Percentiles rank a stretch among this genome's conserved stretches.
Evolutionary conservation across 116 monocot species (phyloP).

Genomic region (Zostera marina): DNA sequence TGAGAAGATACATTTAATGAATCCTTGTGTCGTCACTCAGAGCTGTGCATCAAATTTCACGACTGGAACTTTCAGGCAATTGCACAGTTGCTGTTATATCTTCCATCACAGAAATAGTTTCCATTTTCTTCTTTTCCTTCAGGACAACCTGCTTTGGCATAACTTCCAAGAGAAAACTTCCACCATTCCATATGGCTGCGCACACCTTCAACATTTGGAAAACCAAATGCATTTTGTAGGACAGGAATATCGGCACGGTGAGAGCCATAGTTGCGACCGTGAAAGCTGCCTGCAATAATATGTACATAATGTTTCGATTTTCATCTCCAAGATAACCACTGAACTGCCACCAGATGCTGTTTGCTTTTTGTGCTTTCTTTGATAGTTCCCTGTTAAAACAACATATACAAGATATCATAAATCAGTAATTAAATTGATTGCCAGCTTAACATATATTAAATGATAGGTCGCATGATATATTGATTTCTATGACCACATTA

Average conservation of each 20-base stretch:
- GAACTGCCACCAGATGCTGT: slow-evolving; percentile 83
- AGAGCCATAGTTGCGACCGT: slow-evolving; percentile 84
- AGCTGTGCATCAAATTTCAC: background rate
- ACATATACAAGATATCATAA: background rate
- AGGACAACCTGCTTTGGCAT: slow-evolving; percentile 75
- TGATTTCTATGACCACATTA: too few species aligned
- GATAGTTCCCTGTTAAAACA: slow-evolving; percentile 62
- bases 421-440: too few species aligned
- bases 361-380: slow-evolving; percentile 93
- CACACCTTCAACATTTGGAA: slow-evolving; percentile 82
- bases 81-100: background rate
- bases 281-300: slow-evolving; percentile 69
- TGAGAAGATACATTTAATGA: too few species aligned
- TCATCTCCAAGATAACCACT: slow-evolving; percentile 79
- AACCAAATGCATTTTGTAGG: slow-evolving; percentile 52
- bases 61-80: background rate
- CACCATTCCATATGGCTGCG: slow-evolving; percentile 87
- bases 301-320: slow-evolving; percentile 80
- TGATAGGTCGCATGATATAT: too few species aligned
- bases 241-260: slow-evolving; percentile 86
- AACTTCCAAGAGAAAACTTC: slow-evolving; percentile 74
- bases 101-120: slow-evolving; percentile 28
- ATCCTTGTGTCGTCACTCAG: too few species aligned
- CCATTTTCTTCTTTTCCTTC: slow-evolving; percentile 81
- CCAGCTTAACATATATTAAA: too few species aligned